Conservation (phyloP, 495 filamentous ascomycete species). For the Podospora sp. region DNA sequence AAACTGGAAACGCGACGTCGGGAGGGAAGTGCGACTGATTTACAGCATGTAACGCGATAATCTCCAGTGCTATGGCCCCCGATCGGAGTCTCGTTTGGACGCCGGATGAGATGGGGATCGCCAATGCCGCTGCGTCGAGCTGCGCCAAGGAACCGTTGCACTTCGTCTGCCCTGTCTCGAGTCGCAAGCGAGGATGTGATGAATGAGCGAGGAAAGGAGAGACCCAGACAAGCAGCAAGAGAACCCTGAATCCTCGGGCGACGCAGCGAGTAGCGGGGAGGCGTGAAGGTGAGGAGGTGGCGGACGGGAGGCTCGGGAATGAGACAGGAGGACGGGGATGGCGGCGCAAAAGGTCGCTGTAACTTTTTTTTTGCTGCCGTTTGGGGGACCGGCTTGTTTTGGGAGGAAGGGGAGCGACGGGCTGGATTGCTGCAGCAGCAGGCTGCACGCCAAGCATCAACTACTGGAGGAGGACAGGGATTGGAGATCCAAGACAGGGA, state of each 20-base stretch:
- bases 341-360: slow-evolving; percentile 26
- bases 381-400: slow-evolving; percentile 31
- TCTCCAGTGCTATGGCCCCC: slow-evolving; percentile 22
- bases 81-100: slow-evolving; percentile 10
- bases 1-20: slow-evolving; percentile 2
- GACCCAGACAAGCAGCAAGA: background rate
- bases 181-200: background rate
- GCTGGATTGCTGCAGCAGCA: slow-evolving; percentile 26
- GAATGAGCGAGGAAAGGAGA: background rate
- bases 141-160: slow-evolving; percentile 16
- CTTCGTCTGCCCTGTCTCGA: slow-evolving; percentile 4
- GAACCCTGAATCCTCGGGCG: background rate
- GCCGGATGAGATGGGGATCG: slow-evolving; percentile 20
- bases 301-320: slow-evolving; percentile 32
- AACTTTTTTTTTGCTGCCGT: slow-evolving; percentile 39
- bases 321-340: slow-evolving; percentile 24
- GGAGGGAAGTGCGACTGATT: slow-evolving; percentile 24
- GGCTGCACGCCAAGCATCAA: slow-evolving; percentile 16
- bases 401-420: slow-evolving; percentile 34
- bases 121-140: slow-evolving; percentile 11
- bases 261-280: slow-evolving; percentile 4
- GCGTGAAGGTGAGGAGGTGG: slow-evolving; percentile 13
- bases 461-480: slow-evolving; percentile 6
- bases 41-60: slow-evolving; percentile 25
- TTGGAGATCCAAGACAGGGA: slow-evolving; percentile 16